A percentile compares a stretch with the other conserved stretches of the same genome.
Conservation (phyloP, 805 yeast genomes). For the Candida endomychidarum region DNA sequence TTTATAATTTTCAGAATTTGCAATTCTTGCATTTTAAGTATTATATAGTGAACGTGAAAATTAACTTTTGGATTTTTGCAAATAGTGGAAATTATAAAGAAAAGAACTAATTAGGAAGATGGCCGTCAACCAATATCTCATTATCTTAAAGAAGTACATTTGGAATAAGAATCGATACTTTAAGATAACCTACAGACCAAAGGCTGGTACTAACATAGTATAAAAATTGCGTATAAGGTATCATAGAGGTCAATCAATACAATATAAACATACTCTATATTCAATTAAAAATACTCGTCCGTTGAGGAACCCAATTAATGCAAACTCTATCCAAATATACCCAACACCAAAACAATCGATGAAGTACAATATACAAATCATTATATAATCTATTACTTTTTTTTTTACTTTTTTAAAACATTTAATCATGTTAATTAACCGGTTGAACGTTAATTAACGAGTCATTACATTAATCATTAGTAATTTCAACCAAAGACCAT, state of each 20-base stretch:
- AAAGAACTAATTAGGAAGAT: too few species aligned
- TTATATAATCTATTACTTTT: slow-evolving; percentile 7
- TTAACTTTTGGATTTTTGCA: too few species aligned
- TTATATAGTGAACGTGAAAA: too few species aligned
- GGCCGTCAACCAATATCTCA: too few species aligned
- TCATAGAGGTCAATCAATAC: neutral
- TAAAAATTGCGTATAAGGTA: neutral
- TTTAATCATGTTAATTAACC: slow-evolving; percentile 30
- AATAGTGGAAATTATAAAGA: too few species aligned
- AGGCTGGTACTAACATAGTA: too few species aligned
- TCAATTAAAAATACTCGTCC: slow-evolving; percentile 37
- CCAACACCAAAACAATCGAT: slow-evolving; percentile 16
- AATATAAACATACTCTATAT: slow-evolving; percentile 8
- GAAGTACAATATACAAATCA: slow-evolving; percentile 9
- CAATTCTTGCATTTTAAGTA: too few species aligned
- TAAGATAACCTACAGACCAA: too few species aligned
- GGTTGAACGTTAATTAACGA: slow-evolving; percentile 47
- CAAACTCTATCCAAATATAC: slow-evolving; percentile 37
- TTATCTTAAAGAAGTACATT: too few species aligned
- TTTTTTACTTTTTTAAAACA: slow-evolving; percentile 9
- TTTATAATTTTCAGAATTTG: too few species aligned
- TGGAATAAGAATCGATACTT: too few species aligned
- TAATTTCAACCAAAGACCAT: slow-evolving; percentile 17
- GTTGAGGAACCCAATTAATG: slow-evolving; percentile 54
- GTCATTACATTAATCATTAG: slow-evolving; percentile 46